A percentile compares a stretch with the other conserved stretches of the same genome.
Evolutionary conservation across 2,329 filamentous ascomycete species (phyloP).

Genomic region (Teratosphaeriaceae sp.): DNA sequence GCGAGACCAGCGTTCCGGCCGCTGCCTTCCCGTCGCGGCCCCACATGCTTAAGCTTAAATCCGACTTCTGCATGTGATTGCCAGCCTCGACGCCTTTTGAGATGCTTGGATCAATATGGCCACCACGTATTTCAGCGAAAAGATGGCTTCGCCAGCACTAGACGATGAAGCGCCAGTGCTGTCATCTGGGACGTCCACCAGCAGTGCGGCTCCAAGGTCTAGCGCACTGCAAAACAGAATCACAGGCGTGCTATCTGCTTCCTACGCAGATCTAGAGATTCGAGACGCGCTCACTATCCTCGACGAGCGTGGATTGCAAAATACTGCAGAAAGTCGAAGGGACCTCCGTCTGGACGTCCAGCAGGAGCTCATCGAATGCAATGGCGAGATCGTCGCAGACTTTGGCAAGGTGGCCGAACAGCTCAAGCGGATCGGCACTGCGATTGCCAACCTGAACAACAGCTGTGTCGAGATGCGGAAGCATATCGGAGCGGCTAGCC

Average conservation of each 20-base stretch:
- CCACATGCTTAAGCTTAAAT: too few species aligned
- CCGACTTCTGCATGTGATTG: not conserved
- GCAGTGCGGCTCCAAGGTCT: constrained; percentile 29
- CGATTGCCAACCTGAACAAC: constrained; percentile 70
- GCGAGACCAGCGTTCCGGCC: too few species aligned
- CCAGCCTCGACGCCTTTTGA: too few species aligned
- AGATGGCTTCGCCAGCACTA: not conserved
- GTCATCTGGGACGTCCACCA: constrained; percentile 2
- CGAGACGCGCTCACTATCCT: constrained; percentile 74
- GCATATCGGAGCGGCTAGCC: constrained; percentile 68
- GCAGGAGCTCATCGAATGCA: constrained; percentile 86
- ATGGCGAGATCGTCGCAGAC: constrained; percentile 80
- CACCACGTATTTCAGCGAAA: constrained; percentile 4
- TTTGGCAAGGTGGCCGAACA: constrained; percentile 91
- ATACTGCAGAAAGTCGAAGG: constrained; percentile 70
- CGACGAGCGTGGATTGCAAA: constrained; percentile 63
- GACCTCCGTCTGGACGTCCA: constrained; percentile 77
- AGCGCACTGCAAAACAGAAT: constrained; percentile 76
- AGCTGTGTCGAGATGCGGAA: constrained; percentile 74
- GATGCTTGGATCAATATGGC: constrained; percentile 5
- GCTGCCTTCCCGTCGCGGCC: too few species aligned
- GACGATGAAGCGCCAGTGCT: not conserved
- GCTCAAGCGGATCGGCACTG: constrained; percentile 74
- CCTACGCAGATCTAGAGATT: constrained; percentile 88
- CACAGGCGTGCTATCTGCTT: constrained; percentile 78